Evolutionary conservation across 2,329 filamentous ascomycete genomes (phyloP), one percentile per base, ranked within the genome.

Genomic region (Cordyceps pruinosa): DNA sequence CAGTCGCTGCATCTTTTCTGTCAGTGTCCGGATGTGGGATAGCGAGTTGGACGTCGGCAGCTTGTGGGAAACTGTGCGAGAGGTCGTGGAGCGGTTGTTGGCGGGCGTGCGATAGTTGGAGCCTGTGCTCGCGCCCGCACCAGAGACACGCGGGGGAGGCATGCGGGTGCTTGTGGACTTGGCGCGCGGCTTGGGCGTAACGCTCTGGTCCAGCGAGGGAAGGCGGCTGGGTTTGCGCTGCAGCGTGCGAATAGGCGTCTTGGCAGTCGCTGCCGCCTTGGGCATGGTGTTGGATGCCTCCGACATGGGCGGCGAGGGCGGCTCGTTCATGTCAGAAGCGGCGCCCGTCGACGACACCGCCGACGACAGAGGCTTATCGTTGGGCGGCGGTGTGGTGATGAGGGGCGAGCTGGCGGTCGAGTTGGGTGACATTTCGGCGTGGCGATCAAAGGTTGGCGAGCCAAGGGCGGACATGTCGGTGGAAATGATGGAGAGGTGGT

Each of bases 1-100:
- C 60, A 99, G 85, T 63, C 90, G 89, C 72, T 97, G 90, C 91
- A 97, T 97, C 74, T 97, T 94, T 28, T 90, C 92, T 58, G 95
- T 96, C 62, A 99, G 85, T 30, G 87, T 88, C 62, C 93, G 90
- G 66, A 99, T 96, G 70, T 99, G 94, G 63, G 89, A 88, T 50
- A 99, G 83, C 2, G 94, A 97, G 61, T 77, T 84, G 60, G 79
- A 85, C 54, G 78, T 76, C 26, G 82, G 80, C 39, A 84, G 64
- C 60, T 75, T 78, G 64, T 81, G 73, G 19, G 76, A 73, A 23
- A 73, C 66, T 12, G 75, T 72, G n/a, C 82, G 76, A 47, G 84
- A 73, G n/a, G 85, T 88, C 10, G 83, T 77, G 1, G 79, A 65
- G 30, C 72, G 68, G 52, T 46, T 48, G 60, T 78, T 69, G 30